Conservation (phyloP, 345 rosid species). For the Excoecaria cochinchinensis region DNA sequence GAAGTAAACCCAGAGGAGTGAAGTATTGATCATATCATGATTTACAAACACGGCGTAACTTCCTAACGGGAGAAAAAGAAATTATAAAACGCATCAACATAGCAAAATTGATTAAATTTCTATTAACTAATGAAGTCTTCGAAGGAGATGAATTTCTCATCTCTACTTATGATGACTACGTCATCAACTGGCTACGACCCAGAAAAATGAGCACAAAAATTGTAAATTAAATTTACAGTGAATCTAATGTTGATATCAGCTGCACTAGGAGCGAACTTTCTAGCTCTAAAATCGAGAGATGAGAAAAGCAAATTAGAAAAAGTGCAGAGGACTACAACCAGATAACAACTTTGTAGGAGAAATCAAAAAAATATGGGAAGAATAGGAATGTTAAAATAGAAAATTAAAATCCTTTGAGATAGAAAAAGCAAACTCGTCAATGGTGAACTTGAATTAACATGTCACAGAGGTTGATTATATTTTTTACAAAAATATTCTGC, state of each 20-base stretch:
- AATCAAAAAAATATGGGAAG: neutral
- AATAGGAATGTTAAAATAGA: neutral
- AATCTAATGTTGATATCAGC: neutral
- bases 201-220: neutral
- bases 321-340: neutral
- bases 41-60: neutral
- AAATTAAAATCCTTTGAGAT: neutral
- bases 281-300: constrained; percentile 5
- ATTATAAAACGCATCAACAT: neutral
- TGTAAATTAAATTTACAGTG: neutral
- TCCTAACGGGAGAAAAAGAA: neutral
- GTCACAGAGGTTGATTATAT: neutral
- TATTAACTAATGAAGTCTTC: neutral
- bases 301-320: neutral
- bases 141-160: neutral
- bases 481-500: neutral
- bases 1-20: neutral
- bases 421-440: neutral
- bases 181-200: neutral
- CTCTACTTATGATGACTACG: neutral
- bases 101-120: neutral
- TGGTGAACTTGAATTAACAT: neutral
- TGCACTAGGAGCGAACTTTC: neutral
- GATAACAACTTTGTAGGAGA: neutral
- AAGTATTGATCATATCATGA: neutral